Evolutionary conservation across 2,329 filamentous ascomycete species (phyloP), one percentile per base, ranked within the genome.

Genomic region (Ploettnerulaceae sp.): DNA sequence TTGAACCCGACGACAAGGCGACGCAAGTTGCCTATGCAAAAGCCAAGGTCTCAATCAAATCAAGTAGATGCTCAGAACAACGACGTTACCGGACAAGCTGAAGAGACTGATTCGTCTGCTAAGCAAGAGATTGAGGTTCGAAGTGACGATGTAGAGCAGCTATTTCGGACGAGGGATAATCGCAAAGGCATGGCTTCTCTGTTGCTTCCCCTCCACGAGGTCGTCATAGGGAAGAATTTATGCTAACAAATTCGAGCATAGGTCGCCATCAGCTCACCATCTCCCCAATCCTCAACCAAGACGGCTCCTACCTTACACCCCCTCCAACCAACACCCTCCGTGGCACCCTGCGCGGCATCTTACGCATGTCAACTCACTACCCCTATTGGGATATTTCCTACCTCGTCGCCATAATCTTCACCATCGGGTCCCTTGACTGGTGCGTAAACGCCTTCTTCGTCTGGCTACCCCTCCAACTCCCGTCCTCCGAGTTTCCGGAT

Each of bases 361-460:
- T 61, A 41, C 66, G 68, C 14, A 79, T 78, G 73, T 60, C 70
- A 45, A 75, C 68, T 5, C 62, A 60, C 36, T 77, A 66, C 43
- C 76, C 76, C 0, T 63, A 75, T 39, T 80, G 74, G 73, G 76
- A 81, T 51, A 65, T 81, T 8, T 78, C 74, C 0, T 80, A 72
- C 53, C 67, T 75, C 4, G 72, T 79, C 6, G 76, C 76, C 2
- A 59, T 67, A 4, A 64, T 72, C 6, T 81, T 80, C 62, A 78
- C 75, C 0, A 48, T 72, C 3, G 76, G 76, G 2, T 77, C 72
- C 0, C 57, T 71, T 0, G 65, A 79, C 21, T 80, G 76, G 75
- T 69, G 75, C 1, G 60, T 79, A 49, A 84, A 84, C 58, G 72
- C 74, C 1, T 82, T 81, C 61, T 84, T 85, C 58, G 73, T 74